Evolutionary conservation across 352 stramenopile genomes (phyloP), one percentile per base, ranked within the genome.

Genomic region (Phytopythium cucurbitacearum): DNA sequence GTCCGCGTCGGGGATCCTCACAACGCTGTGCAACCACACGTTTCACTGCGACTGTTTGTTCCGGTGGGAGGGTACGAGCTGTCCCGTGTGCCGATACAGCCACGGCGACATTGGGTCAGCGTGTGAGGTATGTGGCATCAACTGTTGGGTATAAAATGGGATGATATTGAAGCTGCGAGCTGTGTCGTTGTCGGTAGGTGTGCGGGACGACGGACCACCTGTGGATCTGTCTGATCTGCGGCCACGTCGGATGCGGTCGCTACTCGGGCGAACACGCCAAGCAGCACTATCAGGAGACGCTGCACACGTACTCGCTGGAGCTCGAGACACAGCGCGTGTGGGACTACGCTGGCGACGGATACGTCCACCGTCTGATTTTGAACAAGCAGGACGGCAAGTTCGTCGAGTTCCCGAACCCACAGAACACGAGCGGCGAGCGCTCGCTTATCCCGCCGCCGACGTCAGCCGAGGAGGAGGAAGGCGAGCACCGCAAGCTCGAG

Each of bases 11-110:
- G 83, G 86, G 3, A 97, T 98, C 59, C 73, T 99, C 21, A 98
- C 95, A 34, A 99, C 96, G 28, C 80, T 98, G 45, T 99, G 96
- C 71, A 99, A 99, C 67, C 96, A 99, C 73, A 97, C 89, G 15
- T 99, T 99, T 66, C 96, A 99, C 74, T 96, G 95, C 51, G 88
- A 98, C 58, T 99, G 96, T 65, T 68, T 99, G 2, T 88, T 94
- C 56, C 87, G 89, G 49, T 98, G 94, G 86, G 82, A 98, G 76
- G 95, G 96, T 51, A 96, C 89, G 45, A 97, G 91, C 40, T 99
- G 96, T 58, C 95, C 96, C 0, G 96, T 99, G 39, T 99, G 96
- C 69, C 80, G 95, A 48, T 98, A 98, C 67, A 97, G 97, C 59
- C 96, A 98, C 67, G 89, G 89, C 40, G 91, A 97, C 59, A 94